These are phyloP conservation scores for Alternaria hordeiaustralica DNA, from an alignment of 2,329 filamentous ascomycete genomes.

Conservation along the genomic window DNA sequence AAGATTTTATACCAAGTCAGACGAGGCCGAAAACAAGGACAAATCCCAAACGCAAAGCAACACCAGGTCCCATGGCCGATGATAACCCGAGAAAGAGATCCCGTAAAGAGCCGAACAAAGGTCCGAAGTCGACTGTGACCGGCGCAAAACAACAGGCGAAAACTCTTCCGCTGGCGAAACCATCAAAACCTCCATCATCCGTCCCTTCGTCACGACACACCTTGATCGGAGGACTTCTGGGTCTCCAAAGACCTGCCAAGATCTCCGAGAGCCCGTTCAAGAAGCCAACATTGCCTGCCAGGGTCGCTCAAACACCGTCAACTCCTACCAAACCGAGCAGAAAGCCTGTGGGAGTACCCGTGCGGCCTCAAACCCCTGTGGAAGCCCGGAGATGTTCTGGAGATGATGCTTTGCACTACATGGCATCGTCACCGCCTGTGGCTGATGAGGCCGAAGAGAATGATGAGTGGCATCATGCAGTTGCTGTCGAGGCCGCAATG, in stretches of 20 bases:
- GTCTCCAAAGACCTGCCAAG: slow-evolving; percentile 8
- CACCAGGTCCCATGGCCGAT: background rate
- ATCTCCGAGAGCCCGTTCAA: slow-evolving; percentile 18
- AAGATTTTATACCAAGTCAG: slow-evolving; percentile 13
- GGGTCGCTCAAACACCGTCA: slow-evolving; percentile 14
- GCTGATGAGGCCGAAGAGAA: slow-evolving; percentile 1
- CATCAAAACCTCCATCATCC: slow-evolving; percentile 1
- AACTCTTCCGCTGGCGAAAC: background rate
- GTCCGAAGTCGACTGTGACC: background rate
- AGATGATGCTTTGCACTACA: background rate
- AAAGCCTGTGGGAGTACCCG: slow-evolving; percentile 2
- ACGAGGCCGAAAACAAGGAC: slow-evolving; percentile 3
- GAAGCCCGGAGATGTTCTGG: slow-evolving; percentile 1
- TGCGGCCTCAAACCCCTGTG: slow-evolving; percentile 12
- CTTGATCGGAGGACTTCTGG: slow-evolving; percentile 22
- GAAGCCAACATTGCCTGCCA: slow-evolving; percentile 20
- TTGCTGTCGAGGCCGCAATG: slow-evolving; percentile 22
- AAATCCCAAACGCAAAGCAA: slow-evolving; percentile 17
- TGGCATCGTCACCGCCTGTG: slow-evolving; percentile 22
- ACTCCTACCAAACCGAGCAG: slow-evolving; percentile 19
- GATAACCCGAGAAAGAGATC: background rate
- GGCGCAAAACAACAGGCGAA: background rate
- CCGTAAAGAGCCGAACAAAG: background rate
- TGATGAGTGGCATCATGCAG: slow-evolving; percentile 5
- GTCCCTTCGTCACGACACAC: slow-evolving; percentile 6